Evolutionary conservation across 2,329 filamentous ascomycete genomes (phyloP).

Genomic region (Proliferodiscus dingleyae): DNA sequence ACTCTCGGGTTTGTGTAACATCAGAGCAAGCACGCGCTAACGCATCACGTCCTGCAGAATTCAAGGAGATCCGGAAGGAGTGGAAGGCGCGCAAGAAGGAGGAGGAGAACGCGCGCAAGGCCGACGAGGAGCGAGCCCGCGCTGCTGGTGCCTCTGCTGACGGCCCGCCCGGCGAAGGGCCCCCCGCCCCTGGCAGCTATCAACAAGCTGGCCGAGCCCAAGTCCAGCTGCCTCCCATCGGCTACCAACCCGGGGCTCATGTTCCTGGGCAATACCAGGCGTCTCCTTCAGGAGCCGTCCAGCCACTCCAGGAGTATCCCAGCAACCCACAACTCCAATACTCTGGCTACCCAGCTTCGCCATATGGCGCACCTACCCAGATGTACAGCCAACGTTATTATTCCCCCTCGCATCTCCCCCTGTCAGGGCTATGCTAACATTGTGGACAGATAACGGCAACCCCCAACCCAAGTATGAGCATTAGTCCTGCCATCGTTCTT

Average conservation of each 20-base stretch:
- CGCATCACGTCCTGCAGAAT: conserved; percentile 56
- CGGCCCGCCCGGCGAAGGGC: conserved; percentile 48
- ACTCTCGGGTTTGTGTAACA: conserved; percentile 29
- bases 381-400: conserved; percentile 56
- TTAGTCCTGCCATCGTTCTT: conserved; percentile 18
- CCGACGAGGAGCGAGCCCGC: conserved; percentile 78
- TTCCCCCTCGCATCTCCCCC: conserved; percentile 19
- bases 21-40: conserved; percentile 23
- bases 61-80: conserved; percentile 98
- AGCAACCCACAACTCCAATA: conserved; percentile 38
- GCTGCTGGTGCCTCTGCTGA: conserved; percentile 47
- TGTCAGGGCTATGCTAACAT: conserved; percentile 21
- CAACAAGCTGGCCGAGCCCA: conserved; percentile 48
- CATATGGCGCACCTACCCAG: conserved; percentile 46
- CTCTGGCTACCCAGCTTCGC: conserved; percentile 53
- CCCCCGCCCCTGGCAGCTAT: conserved; percentile 45
- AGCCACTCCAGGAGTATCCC: conserved; percentile 53
- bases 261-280: conserved; percentile 57
- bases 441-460: conserved; percentile 26
- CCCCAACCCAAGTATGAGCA: conserved; percentile 32
- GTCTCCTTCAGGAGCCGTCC: conserved; percentile 50
- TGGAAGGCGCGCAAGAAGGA: conserved; percentile 99
- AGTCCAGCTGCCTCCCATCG: conserved; percentile 69
- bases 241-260: conserved; percentile 58
- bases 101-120: conserved; percentile 84